Evolutionary conservation across 352 stramenopile species (phyloP), one percentile per base, ranked within the genome.

Genomic region (Pythium graminicola): DNA sequence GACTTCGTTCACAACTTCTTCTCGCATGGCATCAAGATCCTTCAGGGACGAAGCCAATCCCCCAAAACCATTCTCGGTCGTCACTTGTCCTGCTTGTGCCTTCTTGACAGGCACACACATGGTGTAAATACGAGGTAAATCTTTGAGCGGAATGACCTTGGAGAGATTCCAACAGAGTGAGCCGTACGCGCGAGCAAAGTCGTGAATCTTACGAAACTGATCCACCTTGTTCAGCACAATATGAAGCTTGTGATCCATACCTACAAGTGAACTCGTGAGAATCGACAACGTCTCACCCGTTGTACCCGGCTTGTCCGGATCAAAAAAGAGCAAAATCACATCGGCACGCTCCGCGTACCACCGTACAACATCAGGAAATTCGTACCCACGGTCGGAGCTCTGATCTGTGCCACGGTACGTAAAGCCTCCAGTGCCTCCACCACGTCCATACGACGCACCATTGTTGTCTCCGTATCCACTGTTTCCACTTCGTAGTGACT

Each of bases 141-240:
- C 97, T 75, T 99, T 99, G 22, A 98, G 84, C 41, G 94, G 96
- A 64, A 99, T 99, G 22, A 99, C 96, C 65, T 92, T 94, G 65
- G 77, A 96, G 23, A 99, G 63, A 73, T 99, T 99, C 97, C 97
- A 99, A 78, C 97, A 99, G 16, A 99, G 84, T 29, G 91, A 97
- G 32, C 97, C 97, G 73, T 99, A 99, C 9, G 97, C 96, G 49
- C 97, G 85, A 32, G 96, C 97, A 76, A 99, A 99, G 77, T 99
- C 97, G 70, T 99, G 97, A 60, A 99, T 99, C 70, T 97, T 97
- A 50, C 72, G 72, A 69, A 98, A 98, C 69, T 98, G 90, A 80
- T 99, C 95, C 4, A 97, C 95, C 70, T 99, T 99, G 80, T 99
- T 99, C 26, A 99, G 80, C 43, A 99, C 95, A 62, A 99, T 99